phyloP scores from a whole-genome alignment of 1,284 basidiomycete species.

The Porogramme epimiltina region DNA sequence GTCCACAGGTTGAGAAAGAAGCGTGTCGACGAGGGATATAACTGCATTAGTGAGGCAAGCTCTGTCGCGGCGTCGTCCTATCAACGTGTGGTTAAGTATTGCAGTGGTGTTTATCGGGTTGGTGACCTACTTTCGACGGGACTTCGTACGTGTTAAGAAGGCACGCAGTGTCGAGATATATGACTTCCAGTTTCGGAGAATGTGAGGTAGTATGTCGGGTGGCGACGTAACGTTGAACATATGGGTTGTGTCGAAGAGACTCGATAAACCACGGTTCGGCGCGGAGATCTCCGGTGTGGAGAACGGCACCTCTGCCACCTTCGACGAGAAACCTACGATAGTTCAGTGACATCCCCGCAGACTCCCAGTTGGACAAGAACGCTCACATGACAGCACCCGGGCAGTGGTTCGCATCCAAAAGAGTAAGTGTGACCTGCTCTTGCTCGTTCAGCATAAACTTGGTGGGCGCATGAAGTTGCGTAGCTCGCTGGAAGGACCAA shows the following conservation, averaged over 20 bases:
- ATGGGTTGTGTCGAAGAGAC: conserved; percentile 65
- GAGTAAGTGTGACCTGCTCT: conserved; percentile 71
- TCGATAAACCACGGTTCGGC: conserved; percentile 83
- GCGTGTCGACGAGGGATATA: conserved; percentile 64
- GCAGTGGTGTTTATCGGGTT: neutral
- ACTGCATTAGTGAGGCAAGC: conserved; percentile 66
- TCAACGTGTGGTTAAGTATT: neutral
- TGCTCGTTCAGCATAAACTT: conserved; percentile 57
- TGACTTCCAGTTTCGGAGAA: conserved; percentile 64
- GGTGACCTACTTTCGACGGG: conserved; percentile 65
- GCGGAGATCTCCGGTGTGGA: conserved; percentile 93
- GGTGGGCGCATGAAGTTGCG: conserved; percentile 68
- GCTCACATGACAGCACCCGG: conserved; percentile 76
- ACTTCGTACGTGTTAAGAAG: conserved; percentile 62
- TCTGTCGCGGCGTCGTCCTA: conserved; percentile 71
- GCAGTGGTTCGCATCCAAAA: conserved; percentile 93
- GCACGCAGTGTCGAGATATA: conserved; percentile 86
- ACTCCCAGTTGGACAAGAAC: too few relatives aligned
- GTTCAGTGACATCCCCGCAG: too few relatives aligned
- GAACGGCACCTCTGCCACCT: conserved; percentile 67
- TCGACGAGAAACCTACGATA: conserved; percentile 82
- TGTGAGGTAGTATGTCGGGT: conserved; percentile 7
- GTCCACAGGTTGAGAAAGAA: conserved; percentile 96
- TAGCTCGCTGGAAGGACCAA: conserved; percentile 37
- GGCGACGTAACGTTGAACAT: conserved; percentile 69